Base-by-base conservation (phyloP, 345 rosid genomes). In the Rhodomyrtus tomentosa region DNA sequence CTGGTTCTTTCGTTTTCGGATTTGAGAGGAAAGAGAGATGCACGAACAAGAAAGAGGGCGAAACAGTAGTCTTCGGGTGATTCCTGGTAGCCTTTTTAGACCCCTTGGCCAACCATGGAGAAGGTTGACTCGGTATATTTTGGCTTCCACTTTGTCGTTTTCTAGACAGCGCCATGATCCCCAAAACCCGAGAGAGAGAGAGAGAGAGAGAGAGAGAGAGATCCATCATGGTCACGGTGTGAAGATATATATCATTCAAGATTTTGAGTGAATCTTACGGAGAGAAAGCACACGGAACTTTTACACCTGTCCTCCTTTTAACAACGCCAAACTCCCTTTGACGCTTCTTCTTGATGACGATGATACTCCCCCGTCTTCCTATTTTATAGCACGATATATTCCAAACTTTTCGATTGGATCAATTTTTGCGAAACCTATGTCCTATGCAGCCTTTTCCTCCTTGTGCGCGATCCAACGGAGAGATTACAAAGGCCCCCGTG, bases 41-140 rank as follows among this genome's bases (percentile, higher is more conserved):
- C 48, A n/a, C 54, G n/a, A 45, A 21, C 48, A 13, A 40, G 54
- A 72, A 25, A 40, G 76, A 52, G 40, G 6, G 58, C 7, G n/a
- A 45, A 13, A 58, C 58, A 85, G 80, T 2, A 81, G 83, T 59
- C 81, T 81, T 58, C 40, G 79, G 27, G 22, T 20, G 24, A 36
- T 85, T 32, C 56, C 38, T 27, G 29, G 84, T 42, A 48, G 87
- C 84, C 84, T 54, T 86, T 82, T 54, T 83, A 38, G 87, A 82
- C 84, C 81, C 51, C 4, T 15, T 20, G n/a, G 80, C 55, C 62
- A 24, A 36, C 76, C 45, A 36, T 4, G 8, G 79, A 2, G 53
- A 49, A 29, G 40, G 85, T 86, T 86, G 83, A 86, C 85, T 82
- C 53, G 82, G 24, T 11, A 20, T 45, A 20, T 45, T 82, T 51